Base-by-base conservation (phyloP, 2,329 filamentous ascomycete species). In the Xylariaceae sp. region DNA sequence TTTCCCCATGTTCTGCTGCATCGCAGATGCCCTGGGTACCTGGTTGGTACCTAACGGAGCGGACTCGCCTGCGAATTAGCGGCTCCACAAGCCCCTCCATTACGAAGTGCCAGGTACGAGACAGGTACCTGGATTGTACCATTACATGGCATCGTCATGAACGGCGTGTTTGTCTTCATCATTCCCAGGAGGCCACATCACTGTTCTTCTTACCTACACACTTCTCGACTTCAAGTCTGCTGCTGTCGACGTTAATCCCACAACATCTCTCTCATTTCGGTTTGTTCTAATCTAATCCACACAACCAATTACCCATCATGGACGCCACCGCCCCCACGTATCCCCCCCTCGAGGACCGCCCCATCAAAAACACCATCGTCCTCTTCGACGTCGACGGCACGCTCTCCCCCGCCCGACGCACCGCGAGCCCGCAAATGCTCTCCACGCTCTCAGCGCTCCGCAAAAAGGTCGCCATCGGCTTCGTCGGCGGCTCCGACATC, bases 351-450 rank as follows among this genome's bases (percentile, higher is more conserved):
- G 83, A 88, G 73, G 82, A 93, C 70, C 90, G 94, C 67, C 90
- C 90, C 49, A 78, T 97, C 75, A 90, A 92, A 79, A 91, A 94
- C 82, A 97, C 93, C 65, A 89, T 99, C 76, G 87, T 86, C 72
- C 88, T 99, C 65, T 99, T 99, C 77, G 94, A 99, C 77, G 94
- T 99, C 61, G 94, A 99, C 74, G 90, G 85, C 71, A 97, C 94
- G 35, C 84, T 99, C 67, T 94, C 92, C 13, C 88, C 86, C 48
- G 87, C 94, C 51, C 86, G 94, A 66, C 81, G 82, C 69, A 90
- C 72, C 61, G 90, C 85, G 68, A 85, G 86, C 44, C 86, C 89
- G 57, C 89, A 96, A 74, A 94, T 96, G 82, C 88, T 96, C 66
- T 76, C 84, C 64, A 80, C 93, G 64, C 90, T 97, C 71, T 82